A percentile compares a stretch with the other conserved stretches of the same genome.
phyloP scores from a whole-genome alignment of 257 asterid genomes.

The Schizonepeta tenuifolia region DNA sequence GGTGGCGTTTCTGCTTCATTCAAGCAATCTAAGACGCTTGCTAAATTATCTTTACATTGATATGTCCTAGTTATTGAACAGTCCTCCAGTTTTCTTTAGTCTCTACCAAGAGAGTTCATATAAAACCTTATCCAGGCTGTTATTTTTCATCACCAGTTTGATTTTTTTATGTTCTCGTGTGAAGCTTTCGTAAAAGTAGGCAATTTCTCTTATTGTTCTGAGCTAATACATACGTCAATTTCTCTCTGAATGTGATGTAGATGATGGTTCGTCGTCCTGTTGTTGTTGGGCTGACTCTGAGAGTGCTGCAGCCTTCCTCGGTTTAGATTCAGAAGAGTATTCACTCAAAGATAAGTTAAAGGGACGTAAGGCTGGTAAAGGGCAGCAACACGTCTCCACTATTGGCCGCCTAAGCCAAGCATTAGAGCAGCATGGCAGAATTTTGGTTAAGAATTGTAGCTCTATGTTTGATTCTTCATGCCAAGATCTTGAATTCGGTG shows the following conservation, averaged over 20 bases:
- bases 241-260: slow-evolving; percentile 40
- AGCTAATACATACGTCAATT: not conserved
- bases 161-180: not conserved
- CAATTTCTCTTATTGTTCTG: not conserved
- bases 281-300: slow-evolving; percentile 81
- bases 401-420: slow-evolving; percentile 41
- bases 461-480: slow-evolving; percentile 52
- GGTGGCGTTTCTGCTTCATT: not conserved
- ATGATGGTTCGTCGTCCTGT: slow-evolving; percentile 76
- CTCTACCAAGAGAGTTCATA: not conserved
- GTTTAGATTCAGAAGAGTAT: slow-evolving; percentile 42
- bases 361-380: slow-evolving; percentile 26
- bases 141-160: slow-evolving; percentile 15
- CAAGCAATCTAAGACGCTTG: not conserved
- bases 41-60: not conserved
- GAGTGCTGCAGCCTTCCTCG: slow-evolving; percentile 66
- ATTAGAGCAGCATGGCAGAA: slow-evolving; percentile 51
- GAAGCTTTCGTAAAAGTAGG: slow-evolving; percentile 14
- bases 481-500: slow-evolving; percentile 56
- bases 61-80: not conserved
- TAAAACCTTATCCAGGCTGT: not conserved
- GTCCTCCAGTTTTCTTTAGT: not conserved
- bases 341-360: slow-evolving; percentile 15
- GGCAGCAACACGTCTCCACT: slow-evolving; percentile 26
- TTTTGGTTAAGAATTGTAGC: slow-evolving; percentile 60